Base-by-base conservation (phyloP, 176 grass and related monocot species). In the Themeda triandra region DNA sequence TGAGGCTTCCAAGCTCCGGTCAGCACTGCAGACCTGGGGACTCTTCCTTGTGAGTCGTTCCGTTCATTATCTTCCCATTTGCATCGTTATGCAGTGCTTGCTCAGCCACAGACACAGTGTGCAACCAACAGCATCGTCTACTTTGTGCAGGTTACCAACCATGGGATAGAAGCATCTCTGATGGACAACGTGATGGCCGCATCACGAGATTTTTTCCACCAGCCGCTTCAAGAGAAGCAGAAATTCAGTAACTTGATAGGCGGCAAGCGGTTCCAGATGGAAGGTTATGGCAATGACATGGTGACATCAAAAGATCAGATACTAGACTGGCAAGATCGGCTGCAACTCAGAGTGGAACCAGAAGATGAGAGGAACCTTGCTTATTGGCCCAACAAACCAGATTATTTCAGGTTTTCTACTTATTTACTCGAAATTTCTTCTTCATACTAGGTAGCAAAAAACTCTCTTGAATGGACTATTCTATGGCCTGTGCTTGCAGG, bases 271-370 rank as follows among this genome's bases (percentile, higher is more conserved):
- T 91, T 91, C 45, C 79, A 89, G 78, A 10, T 84, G 11, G 80
- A 94, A 87, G 87, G 89, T 4, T 94, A 92, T 33, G 89, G 89
- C 53, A 85, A 87, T 46, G 87, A 92, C 31, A 19, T 13, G 33
- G 86, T 94, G 41, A 4, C 24, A 40, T 76, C 42, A 0, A 30
- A 85, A 53, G 87, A 94, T 6, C 84, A 92, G 66, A 76, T 76
- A 1, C 65, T 91, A 7, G 89, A 94, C 66, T 94, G 92, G 92
- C 36, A 4, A 8, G 92, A 92, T 70, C 54, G 89, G 17, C 21
- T 94, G 54, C 80, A 83, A 62, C 84, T 94, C 21, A 32, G 53
- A 29, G 89, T 94, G 8, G 89, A 92, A 11, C 92, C 92, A 29
- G 87, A 94, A 36, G 71, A 78, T 2, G 40, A 92, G 53, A 91